Base-by-base conservation (phyloP, 208 protist species). In the Leishmania guyanensis region DNA sequence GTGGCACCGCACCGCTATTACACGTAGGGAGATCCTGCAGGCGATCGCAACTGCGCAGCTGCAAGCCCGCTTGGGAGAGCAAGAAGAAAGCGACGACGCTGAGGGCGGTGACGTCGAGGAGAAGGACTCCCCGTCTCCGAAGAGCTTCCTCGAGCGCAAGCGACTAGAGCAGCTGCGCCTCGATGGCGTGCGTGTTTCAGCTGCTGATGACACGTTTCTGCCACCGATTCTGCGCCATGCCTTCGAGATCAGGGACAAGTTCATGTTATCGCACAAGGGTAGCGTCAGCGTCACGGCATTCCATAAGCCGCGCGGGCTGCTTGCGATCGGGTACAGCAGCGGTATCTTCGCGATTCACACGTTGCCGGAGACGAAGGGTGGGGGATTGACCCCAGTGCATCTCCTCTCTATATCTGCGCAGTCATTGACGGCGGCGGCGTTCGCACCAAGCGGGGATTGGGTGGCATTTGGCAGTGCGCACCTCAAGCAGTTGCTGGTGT, bases 401-500 rank as follows among this genome's bases (percentile, higher is more conserved):
- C 83, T 97, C 29, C 91, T 98, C 56, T 98, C 95, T 73, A 97
- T 98, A 85, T 98, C 97, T 48, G 92, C 95, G 26, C 93, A 97
- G 84, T 86, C 93, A 9, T 89, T 98, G 53, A 97, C 93, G 33
- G 92, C 94, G n/a, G 88, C 94, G n/a, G 78, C 78, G 75, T 96
- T 98, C 82, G 95, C 87, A 36, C 89, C 91, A 17, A 94, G 54
- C 79, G 97, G 95, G 4, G 91, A 96, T 79, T 95, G 91, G 82
- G 83, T 99, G 58, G 96, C 95, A 29, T 97, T 99, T 84, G 96
- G 95, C 62, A 94, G 89, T 74, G 90, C 90, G 10, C 91, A 97
- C 80, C 87, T 97, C 46, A 95, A 96, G 87, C 95, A 98, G 90
- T 83, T 99, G 12, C 87, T 98, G 48, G 95, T 99, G n/a, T 99